A percentile compares a stretch with the other conserved stretches of the same genome.
Evolutionary conservation across 2,329 filamentous ascomycete species (phyloP).

Genomic region (Beauveria caledonica): DNA sequence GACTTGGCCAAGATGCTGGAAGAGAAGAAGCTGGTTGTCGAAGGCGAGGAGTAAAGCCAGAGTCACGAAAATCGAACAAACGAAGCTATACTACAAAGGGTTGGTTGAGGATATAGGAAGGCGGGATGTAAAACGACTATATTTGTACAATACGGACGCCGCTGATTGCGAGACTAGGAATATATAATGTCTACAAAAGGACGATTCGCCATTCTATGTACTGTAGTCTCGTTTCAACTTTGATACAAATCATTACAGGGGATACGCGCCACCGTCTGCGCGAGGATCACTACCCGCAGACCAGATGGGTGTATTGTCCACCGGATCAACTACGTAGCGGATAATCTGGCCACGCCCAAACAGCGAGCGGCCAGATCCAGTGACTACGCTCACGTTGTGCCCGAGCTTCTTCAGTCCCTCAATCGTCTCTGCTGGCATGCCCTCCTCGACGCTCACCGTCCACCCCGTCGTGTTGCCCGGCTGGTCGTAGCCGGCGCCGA

Average conservation of each 20-base stretch:
- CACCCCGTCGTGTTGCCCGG: slow-evolving; percentile 48
- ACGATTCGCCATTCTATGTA: not conserved
- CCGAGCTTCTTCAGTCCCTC: slow-evolving; percentile 61
- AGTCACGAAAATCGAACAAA: not conserved
- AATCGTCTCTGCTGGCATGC: slow-evolving; percentile 60
- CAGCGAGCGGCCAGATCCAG: slow-evolving; percentile 54
- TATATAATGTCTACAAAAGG: not conserved
- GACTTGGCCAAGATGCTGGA: slow-evolving; percentile 86
- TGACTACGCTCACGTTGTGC: slow-evolving; percentile 62
- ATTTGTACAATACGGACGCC: slow-evolving; percentile 7
- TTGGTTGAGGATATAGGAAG: not conserved
- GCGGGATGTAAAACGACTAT: not conserved
- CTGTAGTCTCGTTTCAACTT: not conserved
- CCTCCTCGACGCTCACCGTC: slow-evolving; percentile 74
- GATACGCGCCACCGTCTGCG: slow-evolving; percentile 68
- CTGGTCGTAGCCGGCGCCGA: slow-evolving; percentile 64
- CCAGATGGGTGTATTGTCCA: slow-evolving; percentile 66
- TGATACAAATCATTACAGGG: slow-evolving; percentile 17
- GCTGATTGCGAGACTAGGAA: not conserved
- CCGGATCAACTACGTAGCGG: slow-evolving; percentile 59
- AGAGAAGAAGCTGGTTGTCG: slow-evolving; percentile 75
- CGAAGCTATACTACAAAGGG: not conserved
- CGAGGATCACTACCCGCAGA: slow-evolving; percentile 83
- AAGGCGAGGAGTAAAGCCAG: slow-evolving; percentile 38
- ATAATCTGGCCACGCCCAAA: slow-evolving; percentile 90